A percentile compares a stretch with the other conserved stretches of the same genome.
Conservation (phyloP, 108 stramenopile genomes). For the Stephanodiscus minutulus region DNA sequence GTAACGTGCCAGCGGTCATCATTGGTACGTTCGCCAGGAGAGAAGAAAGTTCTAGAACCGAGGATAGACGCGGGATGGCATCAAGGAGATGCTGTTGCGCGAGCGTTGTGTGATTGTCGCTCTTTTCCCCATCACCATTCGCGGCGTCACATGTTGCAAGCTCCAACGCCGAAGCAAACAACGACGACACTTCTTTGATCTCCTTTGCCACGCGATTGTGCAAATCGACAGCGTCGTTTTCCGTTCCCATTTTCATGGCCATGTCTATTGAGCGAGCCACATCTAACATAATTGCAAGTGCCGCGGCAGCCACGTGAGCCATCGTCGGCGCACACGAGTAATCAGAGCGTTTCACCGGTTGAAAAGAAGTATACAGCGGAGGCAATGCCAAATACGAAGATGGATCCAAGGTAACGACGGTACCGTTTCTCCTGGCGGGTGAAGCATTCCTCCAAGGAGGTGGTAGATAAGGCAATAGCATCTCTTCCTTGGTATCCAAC, state of each 20-base stretch:
- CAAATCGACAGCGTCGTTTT: slow-evolving; percentile 4
- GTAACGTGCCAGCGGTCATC: slow-evolving; percentile 45
- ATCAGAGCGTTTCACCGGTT: slow-evolving; percentile 10
- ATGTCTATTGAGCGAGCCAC: slow-evolving; percentile 30
- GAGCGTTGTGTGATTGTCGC: slow-evolving; percentile 1
- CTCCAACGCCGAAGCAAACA: slow-evolving; percentile 26
- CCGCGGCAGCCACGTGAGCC: slow-evolving; percentile 43
- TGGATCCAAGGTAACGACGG: slow-evolving; percentile 50
- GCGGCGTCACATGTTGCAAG: slow-evolving; percentile 30
- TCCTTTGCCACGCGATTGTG: slow-evolving; percentile 11
- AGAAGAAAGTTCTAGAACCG: slow-evolving; percentile 30
- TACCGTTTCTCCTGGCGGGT: slow-evolving; percentile 19
- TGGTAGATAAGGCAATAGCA: slow-evolving; percentile 50
- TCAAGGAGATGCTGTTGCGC: slow-evolving; percentile 31
- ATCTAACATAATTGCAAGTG: slow-evolving; percentile 38
- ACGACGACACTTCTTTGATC: slow-evolving; percentile 31
- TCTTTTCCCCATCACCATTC: neutral
- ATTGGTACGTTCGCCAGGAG: slow-evolving; percentile 8
- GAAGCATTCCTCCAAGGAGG: neutral
- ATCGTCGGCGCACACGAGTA: slow-evolving; percentile 20
- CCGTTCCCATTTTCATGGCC: neutral
- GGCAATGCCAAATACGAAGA: slow-evolving; percentile 37
- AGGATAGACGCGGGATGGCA: slow-evolving; percentile 33
- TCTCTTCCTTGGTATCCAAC: slow-evolving; percentile 68
- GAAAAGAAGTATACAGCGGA: slow-evolving; percentile 32